Percentiles rank a stretch among this genome's conserved stretches.
Conservation (phyloP, 164 flowering plant species). For the Chloranthus sessilifolius region DNA sequence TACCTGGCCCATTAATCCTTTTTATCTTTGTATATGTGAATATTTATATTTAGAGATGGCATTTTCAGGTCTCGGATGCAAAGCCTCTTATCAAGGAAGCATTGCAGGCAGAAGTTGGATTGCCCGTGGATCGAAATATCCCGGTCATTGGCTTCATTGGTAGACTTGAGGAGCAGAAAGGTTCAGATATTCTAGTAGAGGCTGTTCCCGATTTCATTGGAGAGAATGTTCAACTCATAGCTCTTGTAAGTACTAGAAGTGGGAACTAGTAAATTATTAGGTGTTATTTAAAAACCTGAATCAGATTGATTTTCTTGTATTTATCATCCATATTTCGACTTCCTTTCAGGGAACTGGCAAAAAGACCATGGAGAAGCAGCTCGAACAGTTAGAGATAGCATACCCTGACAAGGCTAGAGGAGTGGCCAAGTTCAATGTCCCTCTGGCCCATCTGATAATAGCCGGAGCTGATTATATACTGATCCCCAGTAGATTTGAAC, state of each 20-base stretch:
- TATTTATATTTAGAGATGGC: background rate
- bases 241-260: slow-evolving; percentile 46
- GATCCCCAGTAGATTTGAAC: slow-evolving; percentile 90
- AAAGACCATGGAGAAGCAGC: slow-evolving; percentile 59
- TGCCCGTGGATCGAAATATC: slow-evolving; percentile 62
- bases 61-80: slow-evolving; percentile 60
- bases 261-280: background rate
- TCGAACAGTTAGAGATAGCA: slow-evolving; percentile 52
- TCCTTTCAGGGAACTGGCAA: slow-evolving; percentile 11
- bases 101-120: slow-evolving; percentile 83
- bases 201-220: slow-evolving; percentile 58
- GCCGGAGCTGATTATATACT: slow-evolving; percentile 82
- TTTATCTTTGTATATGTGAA: background rate
- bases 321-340: background rate
- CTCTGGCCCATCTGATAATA: slow-evolving; percentile 80
- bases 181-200: slow-evolving; percentile 79
- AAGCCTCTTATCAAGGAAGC: slow-evolving; percentile 78
- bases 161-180: slow-evolving; percentile 92
- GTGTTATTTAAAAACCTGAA: background rate
- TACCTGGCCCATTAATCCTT: too few species aligned
- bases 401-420: slow-evolving; percentile 78
- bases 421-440: slow-evolving; percentile 77
- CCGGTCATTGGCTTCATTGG: slow-evolving; percentile 92
- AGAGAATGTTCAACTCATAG: slow-evolving; percentile 58
- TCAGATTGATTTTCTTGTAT: background rate